Base-by-base conservation (phyloP, 441 rosid genomes). In the Aquilaria agallochum region DNA sequence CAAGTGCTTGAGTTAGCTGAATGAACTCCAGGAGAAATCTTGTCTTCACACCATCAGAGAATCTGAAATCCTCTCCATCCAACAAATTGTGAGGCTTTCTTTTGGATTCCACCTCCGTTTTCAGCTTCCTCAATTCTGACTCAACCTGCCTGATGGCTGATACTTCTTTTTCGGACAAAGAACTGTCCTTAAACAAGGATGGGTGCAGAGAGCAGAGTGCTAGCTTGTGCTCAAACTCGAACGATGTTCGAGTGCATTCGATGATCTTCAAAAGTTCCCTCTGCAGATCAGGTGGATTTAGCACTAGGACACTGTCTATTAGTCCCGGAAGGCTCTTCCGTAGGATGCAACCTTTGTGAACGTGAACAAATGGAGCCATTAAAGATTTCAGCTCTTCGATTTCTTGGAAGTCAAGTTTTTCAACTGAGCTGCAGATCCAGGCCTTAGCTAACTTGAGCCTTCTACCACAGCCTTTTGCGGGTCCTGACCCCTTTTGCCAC, bases 201-300 rank as follows among this genome's bases (percentile, higher is more conserved):
- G 97, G 96, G 62, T 86, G 96, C 45, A 84, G 79, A 1, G 88
- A 80, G 52, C 75, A 73, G 47, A 76, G 15, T 7, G 88, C 75
- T 7, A 74, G 72, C 59, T 55, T 63, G 67, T 73, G 63, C 54
- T 72, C 70, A 59, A 68, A 47, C 2, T 60, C 60, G 14, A 87
- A 58, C 2, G 63, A 31, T 58, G 55, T 66, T n/a, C 48, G 67
- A 58, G 33, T 27, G 73, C 12, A 11, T 31, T 74, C 81, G 31
- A 82, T 76, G 15, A 67, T 75, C 14, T 32, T 56, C 6, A 55
- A 13, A 33, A 84, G 57, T 11, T 48, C 50, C 58, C 68, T 62
- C 72, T 82, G 86, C 33, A 74, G 57, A 30, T 50, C 51, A 1
- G 31, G 20, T 11, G 82, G 86, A 31, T 68, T 53, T 54, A 85